Percentiles rank a stretch among this genome's conserved stretches.
Evolutionary conservation across 176 grass and related monocot species (phyloP).

Genomic region (Poa annua): DNA sequence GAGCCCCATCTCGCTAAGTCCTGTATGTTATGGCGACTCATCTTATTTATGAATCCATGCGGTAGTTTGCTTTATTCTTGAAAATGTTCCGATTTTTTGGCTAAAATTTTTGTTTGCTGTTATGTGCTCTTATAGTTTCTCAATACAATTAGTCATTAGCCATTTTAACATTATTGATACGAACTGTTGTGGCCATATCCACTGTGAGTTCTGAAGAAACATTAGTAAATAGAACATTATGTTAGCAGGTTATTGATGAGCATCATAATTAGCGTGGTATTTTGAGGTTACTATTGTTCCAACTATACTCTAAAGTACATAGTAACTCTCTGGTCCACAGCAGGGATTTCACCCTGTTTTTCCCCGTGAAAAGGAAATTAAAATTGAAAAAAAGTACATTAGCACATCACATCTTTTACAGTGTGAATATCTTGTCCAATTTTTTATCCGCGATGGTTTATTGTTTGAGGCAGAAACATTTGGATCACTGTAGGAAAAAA

Average conservation of each 20-base stretch:
- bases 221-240: neutral
- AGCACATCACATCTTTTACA: neutral
- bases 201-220: neutral
- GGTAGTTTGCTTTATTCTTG: too few species aligned
- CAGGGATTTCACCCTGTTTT: too few species aligned
- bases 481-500: neutral
- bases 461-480: neutral
- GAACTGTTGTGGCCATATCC: neutral
- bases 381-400: too few species aligned
- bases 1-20: neutral
- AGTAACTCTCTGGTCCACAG: too few species aligned
- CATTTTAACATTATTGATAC: neutral
- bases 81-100: too few species aligned
- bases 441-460: neutral
- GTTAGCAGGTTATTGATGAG: neutral
- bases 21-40: neutral
- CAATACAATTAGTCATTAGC: neutral
- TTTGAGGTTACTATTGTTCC: neutral
- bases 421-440: neutral
- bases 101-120: too few species aligned
- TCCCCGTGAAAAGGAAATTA: too few species aligned
- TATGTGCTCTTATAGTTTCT: neutral
- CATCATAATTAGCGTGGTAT: neutral
- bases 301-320: neutral
- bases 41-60: constrained; percentile 5